phyloP scores from a whole-genome alignment of 1,284 basidiomycete genomes.

The Mycena sp. region DNA sequence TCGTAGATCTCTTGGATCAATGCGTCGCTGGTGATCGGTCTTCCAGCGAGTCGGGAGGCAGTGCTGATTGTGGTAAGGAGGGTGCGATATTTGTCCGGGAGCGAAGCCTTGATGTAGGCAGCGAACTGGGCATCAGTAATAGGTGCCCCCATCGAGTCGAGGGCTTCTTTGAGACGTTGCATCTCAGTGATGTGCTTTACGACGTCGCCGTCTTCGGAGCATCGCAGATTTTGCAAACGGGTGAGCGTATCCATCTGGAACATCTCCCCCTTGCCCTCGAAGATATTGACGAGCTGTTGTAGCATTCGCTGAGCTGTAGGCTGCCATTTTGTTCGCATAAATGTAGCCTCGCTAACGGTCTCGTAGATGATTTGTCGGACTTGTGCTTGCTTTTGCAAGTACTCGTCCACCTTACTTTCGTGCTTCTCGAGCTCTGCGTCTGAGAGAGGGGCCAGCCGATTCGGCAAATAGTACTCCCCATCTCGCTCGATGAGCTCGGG shows the following conservation, averaged over 20 bases:
- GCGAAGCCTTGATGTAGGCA: constrained; percentile 33
- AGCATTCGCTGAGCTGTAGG: constrained; percentile 29
- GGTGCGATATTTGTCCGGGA: constrained; percentile 26
- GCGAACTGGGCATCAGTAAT: constrained; percentile 32
- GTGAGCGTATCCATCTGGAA: constrained; percentile 30
- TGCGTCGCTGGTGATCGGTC: constrained; percentile 15
- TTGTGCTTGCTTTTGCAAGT: constrained; percentile 33
- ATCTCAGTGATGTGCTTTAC: constrained; percentile 34
- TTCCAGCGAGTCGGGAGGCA: constrained; percentile 15
- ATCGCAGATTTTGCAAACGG: constrained; percentile 32
- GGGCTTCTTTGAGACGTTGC: constrained; percentile 31
- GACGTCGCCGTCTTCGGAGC: constrained; percentile 33
- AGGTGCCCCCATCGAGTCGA: constrained; percentile 34
- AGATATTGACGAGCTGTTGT: constrained; percentile 31
- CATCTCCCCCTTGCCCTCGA: constrained; percentile 35
- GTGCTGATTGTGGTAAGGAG: constrained; percentile 32
- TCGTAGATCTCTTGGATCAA: constrained; percentile 24
- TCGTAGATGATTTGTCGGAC: constrained; percentile 38
- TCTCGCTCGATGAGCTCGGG: background rate
- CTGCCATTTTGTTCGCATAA: constrained; percentile 35
- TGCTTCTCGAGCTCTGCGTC: constrained; percentile 36
- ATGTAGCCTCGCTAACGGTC: constrained; percentile 31
- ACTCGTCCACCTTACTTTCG: constrained; percentile 34
- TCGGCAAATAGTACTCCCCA: constrained; percentile 19
- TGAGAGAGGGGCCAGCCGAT: constrained; percentile 13